Base-by-base conservation (phyloP, 2,329 filamentous ascomycete genomes). In the Knufia fluminis region DNA sequence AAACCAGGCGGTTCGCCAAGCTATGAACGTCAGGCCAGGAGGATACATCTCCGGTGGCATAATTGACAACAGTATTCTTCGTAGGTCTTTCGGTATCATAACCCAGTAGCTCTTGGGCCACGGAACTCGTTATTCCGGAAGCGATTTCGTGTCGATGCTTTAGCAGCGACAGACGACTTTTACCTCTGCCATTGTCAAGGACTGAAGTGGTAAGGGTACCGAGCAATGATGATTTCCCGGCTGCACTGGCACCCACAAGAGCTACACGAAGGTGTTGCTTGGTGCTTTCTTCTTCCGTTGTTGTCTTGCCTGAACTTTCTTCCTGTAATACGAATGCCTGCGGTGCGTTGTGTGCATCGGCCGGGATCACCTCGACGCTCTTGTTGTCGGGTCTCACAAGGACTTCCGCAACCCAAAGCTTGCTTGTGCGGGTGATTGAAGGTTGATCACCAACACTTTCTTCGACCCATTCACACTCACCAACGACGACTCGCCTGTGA, bases 11-110 rank as follows among this genome's bases (percentile, higher is more conserved):
- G 52, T 83, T 79, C 0, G 87, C 80, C 43, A 82, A 78, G 32
- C 86, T 83, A 64, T 98, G 92, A 46, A 97, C 92, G 63, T 96
- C 91, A 47, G 86, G 82, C 92, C 92, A 98, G 0, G 89, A 90
- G 51, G 88, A 86, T 41, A 96, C 83, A 62, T 95, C 88, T 12
- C 82, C 83, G 52, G 85, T 83, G 2, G 86, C 83, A 64, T 94
- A 97, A 63, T 95, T 97, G 45, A 73, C 65, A 17, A 57, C 56
- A 7, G 60, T 56, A 16, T 44, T 26, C 10, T 44, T 39, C n/a
- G 41, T 17, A 16, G 35, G 10, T 16, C 46, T 42, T 4, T 51
- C 38, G 22, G 62, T 62, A 3, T 72, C 69, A 64, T 97, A 98
- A 6, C 92, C 92, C 54, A 98, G 78, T 8, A 98, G 74, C 64